A percentile compares a stretch with the other conserved stretches of the same genome.
phyloP scores from a whole-genome alignment of 2,329 filamentous ascomycete genomes.

The Talaromyces islandicus region DNA sequence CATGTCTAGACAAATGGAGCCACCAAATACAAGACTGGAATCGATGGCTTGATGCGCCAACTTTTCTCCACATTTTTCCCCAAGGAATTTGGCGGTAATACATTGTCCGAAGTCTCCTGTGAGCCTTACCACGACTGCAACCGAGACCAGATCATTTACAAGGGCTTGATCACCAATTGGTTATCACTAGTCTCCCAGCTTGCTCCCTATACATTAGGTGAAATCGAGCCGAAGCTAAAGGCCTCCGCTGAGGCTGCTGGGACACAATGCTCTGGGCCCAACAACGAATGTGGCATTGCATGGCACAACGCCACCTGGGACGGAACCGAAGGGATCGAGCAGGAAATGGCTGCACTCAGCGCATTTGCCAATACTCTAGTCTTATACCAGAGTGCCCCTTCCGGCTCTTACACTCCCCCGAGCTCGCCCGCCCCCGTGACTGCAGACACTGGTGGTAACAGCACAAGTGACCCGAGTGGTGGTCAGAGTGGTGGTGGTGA shows the following conservation, averaged over 20 bases:
- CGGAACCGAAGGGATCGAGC: constrained; percentile 29
- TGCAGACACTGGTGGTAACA: constrained; percentile 53
- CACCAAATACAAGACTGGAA: constrained; percentile 47
- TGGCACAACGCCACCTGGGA: constrained; percentile 36
- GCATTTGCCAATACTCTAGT: constrained; percentile 28
- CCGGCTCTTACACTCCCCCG: constrained; percentile 4
- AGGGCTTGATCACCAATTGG: constrained; percentile 60
- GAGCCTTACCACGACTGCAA: constrained; percentile 52
- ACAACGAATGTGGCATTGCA: constrained; percentile 49
- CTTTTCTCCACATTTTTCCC: constrained; percentile 45
- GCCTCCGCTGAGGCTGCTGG: constrained; percentile 52
- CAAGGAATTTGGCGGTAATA: constrained; percentile 40
- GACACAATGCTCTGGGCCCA: constrained; percentile 46
- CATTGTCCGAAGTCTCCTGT: constrained; percentile 57
- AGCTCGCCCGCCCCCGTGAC: constrained; percentile 35
- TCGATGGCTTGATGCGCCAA: constrained; percentile 49
- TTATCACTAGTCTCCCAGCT: constrained; percentile 52
- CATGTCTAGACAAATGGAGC: constrained; percentile 28
- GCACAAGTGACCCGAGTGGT: constrained; percentile 41
- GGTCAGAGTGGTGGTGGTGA: constrained; percentile 22
- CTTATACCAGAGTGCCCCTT: constrained; percentile 9
- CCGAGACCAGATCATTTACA: constrained; percentile 59
- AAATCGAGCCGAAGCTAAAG: constrained; percentile 48
- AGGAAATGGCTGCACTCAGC: constrained; percentile 37
- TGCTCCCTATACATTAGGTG: constrained; percentile 50